Evolutionary conservation across 768 basidiomycete genomes (phyloP).

Genomic region (Tulasnella sp.): DNA sequence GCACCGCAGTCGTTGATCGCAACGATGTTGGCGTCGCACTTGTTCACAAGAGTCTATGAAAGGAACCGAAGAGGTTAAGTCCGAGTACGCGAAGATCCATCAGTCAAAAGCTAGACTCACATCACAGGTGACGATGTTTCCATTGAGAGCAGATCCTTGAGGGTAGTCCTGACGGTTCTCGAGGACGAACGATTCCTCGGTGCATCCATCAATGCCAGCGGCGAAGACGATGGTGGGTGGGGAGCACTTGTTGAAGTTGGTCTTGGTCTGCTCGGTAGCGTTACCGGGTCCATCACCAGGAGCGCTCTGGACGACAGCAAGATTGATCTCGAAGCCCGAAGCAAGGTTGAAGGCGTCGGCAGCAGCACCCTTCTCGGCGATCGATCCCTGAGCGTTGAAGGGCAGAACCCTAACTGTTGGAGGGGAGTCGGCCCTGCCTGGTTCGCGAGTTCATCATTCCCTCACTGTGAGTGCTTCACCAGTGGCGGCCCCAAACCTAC

Average conservation of each 20-base stretch:
- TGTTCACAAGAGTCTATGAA: conserved; percentile 20
- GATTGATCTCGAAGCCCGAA: not conserved
- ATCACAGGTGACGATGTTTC: conserved; percentile 27
- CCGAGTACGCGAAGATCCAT: not conserved
- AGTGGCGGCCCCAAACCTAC: too few species aligned
- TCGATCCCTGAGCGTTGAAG: not conserved
- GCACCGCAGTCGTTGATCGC: conserved; percentile 26
- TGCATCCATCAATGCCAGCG: conserved; percentile 27
- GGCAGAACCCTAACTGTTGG: too few species aligned
- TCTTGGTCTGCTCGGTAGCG: not conserved
- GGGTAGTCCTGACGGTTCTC: conserved; percentile 20
- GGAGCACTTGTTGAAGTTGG: conserved; percentile 28
- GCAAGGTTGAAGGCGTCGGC: conserved; percentile 10
- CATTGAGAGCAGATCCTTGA: conserved; percentile 30
- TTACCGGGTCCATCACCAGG: conserved; percentile 24
- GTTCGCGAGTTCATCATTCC: too few species aligned
- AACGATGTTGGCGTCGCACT: conserved; percentile 31
- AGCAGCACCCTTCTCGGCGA: conserved; percentile 17
- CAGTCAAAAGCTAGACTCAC: not conserved
- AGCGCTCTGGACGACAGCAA: conserved; percentile 18
- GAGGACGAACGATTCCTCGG: conserved; percentile 25
- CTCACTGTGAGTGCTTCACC: too few species aligned
- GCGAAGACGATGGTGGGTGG: conserved; percentile 24
- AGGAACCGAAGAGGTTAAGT: not conserved
- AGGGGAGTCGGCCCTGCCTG: too few species aligned